Evolutionary conservation across 805 yeast genomes (phyloP).

Genomic region (Candida hungchunana): DNA sequence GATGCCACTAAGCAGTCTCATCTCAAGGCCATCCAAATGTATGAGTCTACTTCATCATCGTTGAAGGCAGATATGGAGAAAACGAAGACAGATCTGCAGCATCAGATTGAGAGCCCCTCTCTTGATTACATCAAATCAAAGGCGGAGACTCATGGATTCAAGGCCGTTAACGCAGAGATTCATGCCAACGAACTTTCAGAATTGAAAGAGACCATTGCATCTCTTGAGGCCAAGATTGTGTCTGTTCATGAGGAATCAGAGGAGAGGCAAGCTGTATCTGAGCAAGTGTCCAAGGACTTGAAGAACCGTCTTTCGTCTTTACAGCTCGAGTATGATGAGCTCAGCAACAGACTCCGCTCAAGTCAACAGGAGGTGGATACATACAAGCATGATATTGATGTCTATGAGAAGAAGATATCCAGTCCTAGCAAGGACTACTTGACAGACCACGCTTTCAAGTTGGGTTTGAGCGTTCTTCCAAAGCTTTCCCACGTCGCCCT

Average conservation of each 20-base stretch:
- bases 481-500: slow-evolving; percentile 20
- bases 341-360: neutral
- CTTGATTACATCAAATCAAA: slow-evolving; percentile 27
- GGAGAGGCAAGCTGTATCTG: slow-evolving; percentile 11
- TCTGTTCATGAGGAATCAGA: slow-evolving; percentile 4
- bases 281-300: slow-evolving; percentile 17
- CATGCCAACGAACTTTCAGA: neutral
- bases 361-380: slow-evolving; percentile 5
- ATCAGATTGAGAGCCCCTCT: slow-evolving; percentile 28
- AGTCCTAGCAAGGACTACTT: slow-evolving; percentile 32
- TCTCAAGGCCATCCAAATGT: too few species aligned
- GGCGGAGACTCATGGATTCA: slow-evolving; percentile 2
- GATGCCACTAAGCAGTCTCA: too few species aligned
- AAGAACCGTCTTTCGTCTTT: slow-evolving; percentile 4
- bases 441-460: slow-evolving; percentile 25
- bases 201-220: slow-evolving; percentile 1
- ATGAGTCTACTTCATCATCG: too few species aligned
- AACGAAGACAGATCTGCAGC: too few species aligned
- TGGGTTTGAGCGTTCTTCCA: slow-evolving; percentile 28
- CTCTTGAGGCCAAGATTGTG: slow-evolving; percentile 2
- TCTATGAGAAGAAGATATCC: slow-evolving; percentile 14
- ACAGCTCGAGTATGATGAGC: slow-evolving; percentile 5
- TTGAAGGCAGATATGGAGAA: too few species aligned
- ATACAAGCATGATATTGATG: neutral
- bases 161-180: neutral